Base-by-base conservation (phyloP, 2,329 filamentous ascomycete species). In the Claviceps paspali region DNA sequence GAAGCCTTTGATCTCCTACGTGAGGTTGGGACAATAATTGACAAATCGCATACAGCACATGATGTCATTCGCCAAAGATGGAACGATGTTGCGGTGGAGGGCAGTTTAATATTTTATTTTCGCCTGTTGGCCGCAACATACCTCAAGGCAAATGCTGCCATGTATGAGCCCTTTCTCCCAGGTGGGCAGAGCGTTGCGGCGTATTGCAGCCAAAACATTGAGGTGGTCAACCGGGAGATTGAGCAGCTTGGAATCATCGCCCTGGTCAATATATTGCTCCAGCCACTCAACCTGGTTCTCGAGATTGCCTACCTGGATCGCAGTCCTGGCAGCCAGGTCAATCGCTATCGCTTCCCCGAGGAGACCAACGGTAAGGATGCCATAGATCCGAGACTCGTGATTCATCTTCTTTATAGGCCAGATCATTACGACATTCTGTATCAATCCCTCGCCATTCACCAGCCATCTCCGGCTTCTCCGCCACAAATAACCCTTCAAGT, bases 391-490 rank as follows among this genome's bases (percentile, higher is more conserved):
- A 68, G 64, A 0, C 64, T 67, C 19, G 64, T 71, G 23, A 71
- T 79, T 26, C 64, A 73, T 47, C 62, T 70, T 42, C 68, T 67
- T 52, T 87, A 62, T 70, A 77, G 63, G 54, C 92, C 64, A 29
- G 85, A 84, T 42, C 91, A 96, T 59, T 98, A 96, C 57, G 91
- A 96, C 57, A 78, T 98, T 43, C 69, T 96, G 24, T 98, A 98
- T 64, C 78, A 75, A 53, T 63, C 68, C 38, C 49, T 41, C 2
- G 10, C 33, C 8, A 27, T 32, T 51, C 23, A 37, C 14, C 31
- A 50, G 9, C 52, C 56, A 2, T 43, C 56, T 10, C 48, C 57
- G 18, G 41, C 41, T 12, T 18, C 35, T 23, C n/a, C 41, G 18
- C 17, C 35, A 3, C 38, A 35, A 9, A 10, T 38, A 4, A 27